phyloP scores from a whole-genome alignment of 2,329 filamentous ascomycete species.

The Rutstroemia sp. region DNA sequence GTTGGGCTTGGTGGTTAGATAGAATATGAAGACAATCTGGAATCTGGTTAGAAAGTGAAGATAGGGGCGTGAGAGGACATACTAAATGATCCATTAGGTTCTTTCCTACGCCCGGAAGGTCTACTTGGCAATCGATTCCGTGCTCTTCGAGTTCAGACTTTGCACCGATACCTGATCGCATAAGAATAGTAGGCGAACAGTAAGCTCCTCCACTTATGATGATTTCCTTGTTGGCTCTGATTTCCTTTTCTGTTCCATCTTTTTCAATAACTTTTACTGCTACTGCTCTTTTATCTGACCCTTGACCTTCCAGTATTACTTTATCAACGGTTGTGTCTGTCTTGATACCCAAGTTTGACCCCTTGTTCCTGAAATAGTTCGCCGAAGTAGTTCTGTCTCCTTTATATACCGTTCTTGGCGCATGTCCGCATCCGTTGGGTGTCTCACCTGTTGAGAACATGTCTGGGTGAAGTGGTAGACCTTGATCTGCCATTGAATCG shows the following conservation, averaged over 20 bases:
- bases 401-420: slow-evolving; percentile 42
- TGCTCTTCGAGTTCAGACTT: slow-evolving; percentile 33
- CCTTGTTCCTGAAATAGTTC: slow-evolving; percentile 40
- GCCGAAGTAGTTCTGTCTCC: slow-evolving; percentile 46
- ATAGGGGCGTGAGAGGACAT: slow-evolving; percentile 5
- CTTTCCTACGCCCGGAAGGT: slow-evolving; percentile 55
- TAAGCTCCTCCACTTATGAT: slow-evolving; percentile 41
- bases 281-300: slow-evolving; percentile 35
- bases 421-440: slow-evolving; percentile 49
- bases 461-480: slow-evolving; percentile 47
- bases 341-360: slow-evolving; percentile 33
- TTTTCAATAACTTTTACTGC: slow-evolving; percentile 38
- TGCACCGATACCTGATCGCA: slow-evolving; percentile 39
- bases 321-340: slow-evolving; percentile 44
- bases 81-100: slow-evolving; percentile 53
- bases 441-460: slow-evolving; percentile 50
- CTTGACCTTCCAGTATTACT: slow-evolving; percentile 36
- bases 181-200: slow-evolving; percentile 40
- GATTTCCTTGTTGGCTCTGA: slow-evolving; percentile 39
- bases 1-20: slow-evolving; percentile 44
- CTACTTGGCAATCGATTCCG: slow-evolving; percentile 43
- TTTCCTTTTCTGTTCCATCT: slow-evolving; percentile 32
- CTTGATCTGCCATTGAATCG: slow-evolving; percentile 47
- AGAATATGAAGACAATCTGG: slow-evolving; percentile 52
- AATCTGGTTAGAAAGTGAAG: slow-evolving; percentile 3